A percentile compares a stretch with the other conserved stretches of the same genome.
Evolutionary conservation across 225 moss, liverwort and hornwort species (phyloP).

Genomic region (Ulota crispa): DNA sequence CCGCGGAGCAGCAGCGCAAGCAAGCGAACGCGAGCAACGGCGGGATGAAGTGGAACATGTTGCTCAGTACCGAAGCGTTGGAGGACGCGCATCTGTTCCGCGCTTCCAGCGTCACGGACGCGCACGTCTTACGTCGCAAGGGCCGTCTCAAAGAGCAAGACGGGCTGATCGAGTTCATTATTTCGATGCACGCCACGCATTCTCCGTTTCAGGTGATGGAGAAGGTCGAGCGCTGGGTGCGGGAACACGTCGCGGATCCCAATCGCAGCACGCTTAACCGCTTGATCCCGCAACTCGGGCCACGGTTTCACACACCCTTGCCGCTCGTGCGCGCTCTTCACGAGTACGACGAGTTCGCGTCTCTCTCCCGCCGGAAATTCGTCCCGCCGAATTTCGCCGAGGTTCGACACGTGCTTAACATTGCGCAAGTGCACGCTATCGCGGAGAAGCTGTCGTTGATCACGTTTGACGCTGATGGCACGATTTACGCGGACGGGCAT

Average conservation of each 20-base stretch:
- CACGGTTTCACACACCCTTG: slow-evolving; percentile 75
- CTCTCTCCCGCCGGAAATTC: slow-evolving; percentile 72
- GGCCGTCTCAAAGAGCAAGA: slow-evolving; percentile 94
- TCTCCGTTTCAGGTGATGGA: slow-evolving; percentile 94
- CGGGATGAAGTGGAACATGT: slow-evolving; percentile 87
- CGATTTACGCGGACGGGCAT: slow-evolving; percentile 87
- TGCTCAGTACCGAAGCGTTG: slow-evolving; percentile 76
- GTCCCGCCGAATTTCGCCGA: slow-evolving; percentile 96
- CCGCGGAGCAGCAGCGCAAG: slow-evolving; percentile 31
- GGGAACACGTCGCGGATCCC: slow-evolving; percentile 82
- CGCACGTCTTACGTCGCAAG: slow-evolving; percentile 78
- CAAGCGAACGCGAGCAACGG: slow-evolving; percentile 34
- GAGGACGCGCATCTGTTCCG: slow-evolving; percentile 90
- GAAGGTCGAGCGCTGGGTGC: slow-evolving; percentile 87
- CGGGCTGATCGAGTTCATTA: slow-evolving; percentile 85
- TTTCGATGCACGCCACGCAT: slow-evolving; percentile 89
- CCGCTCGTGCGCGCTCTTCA: slow-evolving; percentile 81
- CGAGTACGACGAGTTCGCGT: slow-evolving; percentile 91
- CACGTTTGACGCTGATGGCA: slow-evolving; percentile 92
- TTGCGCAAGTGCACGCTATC: slow-evolving; percentile 91
- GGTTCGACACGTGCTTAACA: slow-evolving; percentile 86
- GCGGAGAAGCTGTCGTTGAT: slow-evolving; percentile 75
- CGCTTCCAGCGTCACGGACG: slow-evolving; percentile 88
- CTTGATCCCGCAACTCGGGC: slow-evolving; percentile 72
- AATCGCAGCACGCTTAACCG: slow-evolving; percentile 68